Base-by-base conservation (phyloP, 1,284 basidiomycete species). In the Farysia itapuensis region DNA sequence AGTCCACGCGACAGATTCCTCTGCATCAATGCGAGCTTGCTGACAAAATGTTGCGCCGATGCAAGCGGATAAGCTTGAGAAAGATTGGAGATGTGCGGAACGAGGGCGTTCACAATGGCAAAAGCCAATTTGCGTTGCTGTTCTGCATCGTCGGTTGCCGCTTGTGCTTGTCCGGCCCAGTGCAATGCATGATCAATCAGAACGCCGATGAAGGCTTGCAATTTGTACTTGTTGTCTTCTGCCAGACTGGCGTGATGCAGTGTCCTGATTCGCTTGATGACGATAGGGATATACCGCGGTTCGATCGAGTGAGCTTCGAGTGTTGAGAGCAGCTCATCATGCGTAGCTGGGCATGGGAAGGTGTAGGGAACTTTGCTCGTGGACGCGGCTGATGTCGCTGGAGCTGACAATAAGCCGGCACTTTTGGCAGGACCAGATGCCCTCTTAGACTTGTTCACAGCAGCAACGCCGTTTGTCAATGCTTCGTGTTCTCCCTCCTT, bases 171-270 rank as follows among this genome's bases (percentile, higher is more conserved):
- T 14, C 43, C 49, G 9, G 67, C 59, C 39, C 63, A 58, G 77
- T 90, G 84, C 16, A 98, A 82, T 37, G 89, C 82, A 72, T 97
- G 90, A 74, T 98, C 95, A 52, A 98, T 82, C n/a, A 99, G 83
- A 11, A 96, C 85, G 16, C 83, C 83, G 14, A 85, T 82, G 59
- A 98, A 81, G 4, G 65, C 67, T 43, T 74, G 70, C 16, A 75
- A 57, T 77, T 89, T 94, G 75, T 84, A 82, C 77, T 94, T 96
- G 80, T 99, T 98, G 30, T 90, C 90, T 28, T 87, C 84, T 1
- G 84, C 86, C 4, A 98, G 80, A 70, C 89, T 93, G 2, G 94
- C 87, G 73, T 98, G 94, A 74, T 96, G 86, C 5, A 97, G 79
- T 0, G 90, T 84, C 18, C 92, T 85, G 46, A 98, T 94, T 31